phyloP scores from a whole-genome alignment of 768 basidiomycete species.

The Tylopilus sp. region DNA sequence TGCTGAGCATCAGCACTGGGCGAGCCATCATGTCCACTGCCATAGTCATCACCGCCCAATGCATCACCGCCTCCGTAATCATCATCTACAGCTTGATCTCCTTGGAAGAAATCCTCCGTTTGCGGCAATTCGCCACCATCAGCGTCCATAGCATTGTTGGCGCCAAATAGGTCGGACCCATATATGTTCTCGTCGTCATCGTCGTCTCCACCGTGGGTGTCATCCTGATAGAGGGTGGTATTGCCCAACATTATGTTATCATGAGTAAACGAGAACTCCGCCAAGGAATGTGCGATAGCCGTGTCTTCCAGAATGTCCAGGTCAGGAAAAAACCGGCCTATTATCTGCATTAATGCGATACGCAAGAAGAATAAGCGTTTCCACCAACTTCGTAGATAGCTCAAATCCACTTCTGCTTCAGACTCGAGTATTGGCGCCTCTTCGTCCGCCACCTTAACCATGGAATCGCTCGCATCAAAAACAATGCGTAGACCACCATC shows the following conservation, averaged over 20 bases:
- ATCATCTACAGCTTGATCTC: slow-evolving; percentile 53
- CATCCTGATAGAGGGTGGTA: slow-evolving; percentile 55
- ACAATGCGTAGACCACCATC: slow-evolving; percentile 87
- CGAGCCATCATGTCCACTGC: slow-evolving; percentile 39
- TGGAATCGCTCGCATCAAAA: slow-evolving; percentile 93
- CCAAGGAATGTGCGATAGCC: slow-evolving; percentile 78
- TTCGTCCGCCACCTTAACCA: slow-evolving; percentile 74
- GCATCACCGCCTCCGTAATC: slow-evolving; percentile 39
- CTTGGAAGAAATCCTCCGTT: slow-evolving; percentile 67
- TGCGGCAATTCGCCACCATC: slow-evolving; percentile 38
- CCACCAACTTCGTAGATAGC: slow-evolving; percentile 54
- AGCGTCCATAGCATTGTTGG: slow-evolving; percentile 34
- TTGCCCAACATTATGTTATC: slow-evolving; percentile 60
- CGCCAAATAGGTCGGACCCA: slow-evolving; percentile 22
- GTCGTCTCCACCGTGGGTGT: slow-evolving; percentile 39
- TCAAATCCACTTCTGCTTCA: slow-evolving; percentile 64
- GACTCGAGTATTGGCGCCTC: slow-evolving; percentile 63
- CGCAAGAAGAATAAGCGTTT: neutral
- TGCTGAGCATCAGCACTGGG: slow-evolving; percentile 41
- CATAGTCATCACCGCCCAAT: slow-evolving; percentile 44
- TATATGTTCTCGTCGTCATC: slow-evolving; percentile 29
- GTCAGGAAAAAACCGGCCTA: slow-evolving; percentile 74
- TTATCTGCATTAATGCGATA: slow-evolving; percentile 3
- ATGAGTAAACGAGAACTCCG: slow-evolving; percentile 79
- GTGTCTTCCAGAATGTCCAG: slow-evolving; percentile 58